Base-by-base conservation (phyloP, 805 yeast species). In the Starmerella apicola region DNA sequence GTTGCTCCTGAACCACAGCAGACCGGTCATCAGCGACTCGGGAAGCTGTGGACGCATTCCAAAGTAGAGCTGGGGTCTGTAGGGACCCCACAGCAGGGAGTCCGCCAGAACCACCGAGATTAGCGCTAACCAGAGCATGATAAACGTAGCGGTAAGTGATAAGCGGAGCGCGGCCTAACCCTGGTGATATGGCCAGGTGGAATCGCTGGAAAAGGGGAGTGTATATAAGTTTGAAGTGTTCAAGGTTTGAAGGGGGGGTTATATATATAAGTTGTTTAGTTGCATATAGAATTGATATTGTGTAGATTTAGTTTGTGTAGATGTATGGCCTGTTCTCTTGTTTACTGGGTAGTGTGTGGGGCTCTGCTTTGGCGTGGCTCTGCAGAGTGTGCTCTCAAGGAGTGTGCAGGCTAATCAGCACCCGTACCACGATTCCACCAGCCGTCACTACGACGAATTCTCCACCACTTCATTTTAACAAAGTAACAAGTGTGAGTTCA, bases 21-120 rank as follows among this genome's bases (percentile, higher is more conserved):
- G 62, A 0, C 97, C 97, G 12, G 83, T 64, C 42, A 78, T 54
- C 37, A 91, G 66, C 2, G 88, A 74, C 26, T 74, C 68, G 1
- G 95, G 95, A 3, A 81, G 52, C 35, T 88, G 65, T 3, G 97
- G 95, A 34, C 86, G 68, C 34, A 91, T 63, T 1, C 97, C 97
- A 44, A 86, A 64, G 60, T 86, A 91, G 32, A 83, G 65, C 41
- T 83, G 81, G 7, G 95, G 77, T 47, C 96, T 64, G 59, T 85
- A 88, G 1, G 97, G 94, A 1, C 94, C 97, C 98, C 98, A 88
- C 24, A 74, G 57, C 21, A 81, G 62, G 2, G 83, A 70, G 31
- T 68, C 61, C 35, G 67, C 54, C 12, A 15, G 37, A 38, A 19
- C 22, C 33, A 18, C 10, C 23, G 13, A 9, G n/a, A 18, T 22